Evolutionary conservation across 1,284 basidiomycete genomes (phyloP).

Genomic region (Ganoderma lucidum): DNA sequence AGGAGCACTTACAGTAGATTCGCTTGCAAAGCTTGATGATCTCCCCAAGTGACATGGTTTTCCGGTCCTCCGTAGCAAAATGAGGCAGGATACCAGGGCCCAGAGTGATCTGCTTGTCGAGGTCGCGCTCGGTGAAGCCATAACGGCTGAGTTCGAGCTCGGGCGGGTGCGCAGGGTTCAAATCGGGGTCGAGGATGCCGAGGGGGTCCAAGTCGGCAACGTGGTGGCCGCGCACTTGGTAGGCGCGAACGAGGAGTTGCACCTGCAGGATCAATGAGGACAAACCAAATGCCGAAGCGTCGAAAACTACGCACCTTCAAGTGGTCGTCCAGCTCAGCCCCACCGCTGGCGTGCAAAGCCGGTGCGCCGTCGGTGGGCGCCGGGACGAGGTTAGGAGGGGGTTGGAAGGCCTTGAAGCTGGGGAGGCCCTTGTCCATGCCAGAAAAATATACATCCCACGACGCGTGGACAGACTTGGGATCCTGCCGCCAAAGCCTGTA

Average conservation of each 20-base stretch:
- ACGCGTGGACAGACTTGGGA: slow-evolving; percentile 91
- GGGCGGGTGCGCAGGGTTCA: slow-evolving; percentile 78
- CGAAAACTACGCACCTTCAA: slow-evolving; percentile 74
- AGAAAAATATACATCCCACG: slow-evolving; percentile 96
- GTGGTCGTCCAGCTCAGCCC: slow-evolving; percentile 90
- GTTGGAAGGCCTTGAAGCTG: slow-evolving; percentile 85
- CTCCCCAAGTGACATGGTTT: slow-evolving; percentile 90
- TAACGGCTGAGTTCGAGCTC: slow-evolving; percentile 94
- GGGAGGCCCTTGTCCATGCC: slow-evolving; percentile 92
- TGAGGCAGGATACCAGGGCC: slow-evolving; percentile 97
- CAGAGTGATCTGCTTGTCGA: slow-evolving; percentile 94
- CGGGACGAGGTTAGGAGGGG: slow-evolving; percentile 79
- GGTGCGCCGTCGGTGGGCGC: slow-evolving; percentile 85
- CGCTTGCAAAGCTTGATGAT: slow-evolving; percentile 93
- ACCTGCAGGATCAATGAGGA: slow-evolving; percentile 58
- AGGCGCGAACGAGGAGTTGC: slow-evolving; percentile 96
- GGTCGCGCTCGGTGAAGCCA: slow-evolving; percentile 93
- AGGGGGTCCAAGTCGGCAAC: slow-evolving; percentile 96
- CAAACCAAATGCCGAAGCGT: slow-evolving; percentile 8
- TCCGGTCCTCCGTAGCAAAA: slow-evolving; percentile 86
- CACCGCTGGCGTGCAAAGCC: slow-evolving; percentile 74
- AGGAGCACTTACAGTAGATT: slow-evolving; percentile 85
- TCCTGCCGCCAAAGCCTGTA: slow-evolving; percentile 92
- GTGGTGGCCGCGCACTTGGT: slow-evolving; percentile 98
- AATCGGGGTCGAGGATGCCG: slow-evolving; percentile 90